These are phyloP conservation scores for Perkinsela sp. DNA, from an alignment of 208 protist genomes.

Conservation along the genomic window DNA sequence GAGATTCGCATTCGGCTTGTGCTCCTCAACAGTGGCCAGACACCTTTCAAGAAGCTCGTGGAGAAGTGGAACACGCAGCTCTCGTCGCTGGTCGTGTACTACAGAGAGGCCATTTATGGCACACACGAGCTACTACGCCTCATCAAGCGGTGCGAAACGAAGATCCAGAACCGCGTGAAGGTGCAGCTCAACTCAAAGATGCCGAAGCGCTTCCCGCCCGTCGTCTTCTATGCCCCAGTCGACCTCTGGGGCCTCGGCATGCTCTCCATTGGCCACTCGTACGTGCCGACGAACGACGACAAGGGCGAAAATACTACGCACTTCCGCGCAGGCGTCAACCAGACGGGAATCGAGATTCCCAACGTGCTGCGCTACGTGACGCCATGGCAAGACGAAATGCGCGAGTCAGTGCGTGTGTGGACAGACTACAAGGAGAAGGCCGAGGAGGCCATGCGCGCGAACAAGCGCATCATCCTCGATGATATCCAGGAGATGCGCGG, in stretches of 20 bases:
- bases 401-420: conserved; percentile 98
- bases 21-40: conserved; percentile 96
- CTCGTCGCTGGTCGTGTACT: conserved; percentile 99
- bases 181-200: conserved; percentile 99
- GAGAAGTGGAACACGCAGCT: conserved; percentile 99
- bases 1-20: conserved; percentile 93
- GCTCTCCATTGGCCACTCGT: conserved; percentile 98
- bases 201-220: conserved; percentile 95
- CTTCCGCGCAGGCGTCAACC: conserved; percentile 92
- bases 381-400: conserved; percentile 97
- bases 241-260: conserved; percentile 95
- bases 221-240: conserved; percentile 96
- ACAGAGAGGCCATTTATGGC: conserved; percentile 90
- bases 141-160: conserved; percentile 97
- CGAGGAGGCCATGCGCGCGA: conserved; percentile 83
- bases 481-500: conserved; percentile 99
- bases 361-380: conserved; percentile 99
- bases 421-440: conserved; percentile 91
- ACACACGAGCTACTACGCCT: conserved; percentile 90
- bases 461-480: conserved; percentile 88
- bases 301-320: conserved; percentile 92
- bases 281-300: conserved; percentile 93
- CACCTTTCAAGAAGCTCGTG: conserved; percentile 99
- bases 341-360: conserved; percentile 97
- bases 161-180: conserved; percentile 99